These are phyloP conservation scores for Myxozyma kluyveri DNA, from an alignment of 805 yeast species.

Conservation along the genomic window DNA sequence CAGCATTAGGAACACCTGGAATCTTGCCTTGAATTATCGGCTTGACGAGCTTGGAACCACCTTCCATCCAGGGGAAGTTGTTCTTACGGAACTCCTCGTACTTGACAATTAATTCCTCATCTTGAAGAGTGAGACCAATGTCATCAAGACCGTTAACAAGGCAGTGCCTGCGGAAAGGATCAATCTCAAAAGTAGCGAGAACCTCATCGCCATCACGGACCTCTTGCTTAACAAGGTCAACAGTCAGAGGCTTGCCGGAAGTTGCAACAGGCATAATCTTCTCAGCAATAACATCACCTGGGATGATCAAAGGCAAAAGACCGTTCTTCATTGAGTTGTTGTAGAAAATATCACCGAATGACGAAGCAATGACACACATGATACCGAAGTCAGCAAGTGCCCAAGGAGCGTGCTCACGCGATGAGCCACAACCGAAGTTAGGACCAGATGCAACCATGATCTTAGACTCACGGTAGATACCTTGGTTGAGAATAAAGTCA, in stretches of 20 bases:
- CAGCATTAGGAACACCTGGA: conserved; percentile 29
- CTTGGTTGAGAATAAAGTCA: conserved; percentile 83
- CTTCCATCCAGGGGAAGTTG: conserved; percentile 72
- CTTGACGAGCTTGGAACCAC: conserved; percentile 21
- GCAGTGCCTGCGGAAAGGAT: conserved; percentile 91
- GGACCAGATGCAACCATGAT: conserved; percentile 90
- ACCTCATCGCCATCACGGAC: conserved; percentile 66
- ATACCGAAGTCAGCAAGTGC: conserved; percentile 97
- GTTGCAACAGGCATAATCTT: conserved; percentile 80
- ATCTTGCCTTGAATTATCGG: conserved; percentile 26
- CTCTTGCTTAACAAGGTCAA: conserved; percentile 85
- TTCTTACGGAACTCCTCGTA: conserved; percentile 77
- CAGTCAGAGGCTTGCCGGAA: conserved; percentile 64
- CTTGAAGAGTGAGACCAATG: conserved; percentile 90
- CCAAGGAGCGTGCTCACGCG: conserved; percentile 99
- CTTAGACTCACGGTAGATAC: conserved; percentile 75
- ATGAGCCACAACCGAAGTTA: conserved; percentile 98
- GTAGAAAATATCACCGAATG: conserved; percentile 97
- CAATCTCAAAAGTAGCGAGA: conserved; percentile 81
- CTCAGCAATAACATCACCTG: conserved; percentile 65
- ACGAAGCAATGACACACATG: conserved; percentile 92
- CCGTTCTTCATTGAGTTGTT: conserved; percentile 97
- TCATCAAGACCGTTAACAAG: conserved; percentile 93
- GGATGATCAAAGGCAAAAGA: conserved; percentile 86
- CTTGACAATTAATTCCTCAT: conserved; percentile 68